Evolutionary conservation across 148 eudicot genomes (phyloP), one percentile per base, ranked within the genome.

Genomic region (Rhododendron vialii): DNA sequence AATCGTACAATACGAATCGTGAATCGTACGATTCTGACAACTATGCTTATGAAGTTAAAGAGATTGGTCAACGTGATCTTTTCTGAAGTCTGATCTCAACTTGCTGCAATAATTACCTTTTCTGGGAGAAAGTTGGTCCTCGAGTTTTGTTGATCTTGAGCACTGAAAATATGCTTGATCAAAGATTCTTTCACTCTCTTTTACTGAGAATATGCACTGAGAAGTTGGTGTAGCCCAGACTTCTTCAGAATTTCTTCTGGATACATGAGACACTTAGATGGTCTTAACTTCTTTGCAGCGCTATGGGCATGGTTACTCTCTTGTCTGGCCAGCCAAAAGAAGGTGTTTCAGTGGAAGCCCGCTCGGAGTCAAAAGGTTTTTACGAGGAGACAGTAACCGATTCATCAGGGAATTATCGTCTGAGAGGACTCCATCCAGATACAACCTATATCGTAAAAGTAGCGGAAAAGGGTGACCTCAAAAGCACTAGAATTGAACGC

Each of bases 361-460:
- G 95, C 35, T 93, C 99, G 3, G 98, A 94, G 84, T 88, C 94
- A 30, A 88, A 93, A 91, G 98, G 99, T 83, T 94, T 91, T 87
- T 95, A 94, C 89, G 99, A 95, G 91, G 99, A 97, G 87, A 89
- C 99, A n/a, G 86, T 94, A 41, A 93, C 95, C 82, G 98, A 97
- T 92, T 89, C 95, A 81, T 94, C 94, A 48, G 99, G 99, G 85
- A 89, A 89, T 87, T 97, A 93, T 88, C 96, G 98, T 55, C 87
- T 97, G 83, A 92, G 99, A 75, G 99, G 99, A 84, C 98, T 97
- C 85, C 92, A 90, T 41, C 99, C 99, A 55, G 95, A 94, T 88
- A 92, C 98, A 41, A 91, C 91, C 22, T 97, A 97, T 88, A 86
- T 75, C 33, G 87, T 97, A 82, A 93, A 89, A 93, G 94, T 97